Base-by-base conservation (phyloP, 106 monocot species). In the Dendrobium catenatum region DNA sequence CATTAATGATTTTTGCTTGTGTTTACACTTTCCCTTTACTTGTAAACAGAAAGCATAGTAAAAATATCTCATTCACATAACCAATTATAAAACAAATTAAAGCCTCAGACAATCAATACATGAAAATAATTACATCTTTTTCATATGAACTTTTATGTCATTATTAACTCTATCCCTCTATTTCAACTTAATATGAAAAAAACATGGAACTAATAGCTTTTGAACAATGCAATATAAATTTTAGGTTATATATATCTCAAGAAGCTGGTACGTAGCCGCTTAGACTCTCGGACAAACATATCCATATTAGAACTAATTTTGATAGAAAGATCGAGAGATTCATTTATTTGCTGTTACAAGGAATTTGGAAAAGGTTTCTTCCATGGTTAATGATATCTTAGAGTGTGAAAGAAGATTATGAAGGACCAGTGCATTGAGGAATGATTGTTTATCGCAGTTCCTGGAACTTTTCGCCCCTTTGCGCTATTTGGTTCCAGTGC, bases 401-500 rank as follows among this genome's bases (percentile, higher is more conserved):
- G 82, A 82, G 9, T 83, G 73, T 79, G 93, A 93, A 84, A 90
- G 44, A 55, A 91, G 76, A 79, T 87, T 83, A 81, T 95, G 51
- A 77, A 66, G 49, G 83, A 91, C 81, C 95, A 99, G 41, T 99
- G 95, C 75, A 79, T 82, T 11, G 93, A 95, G 78, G 89, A 87
- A 88, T 76, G 68, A 79, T 73, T 99, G 64, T 99, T 83, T 79
- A 77, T 68, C 72, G 84, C 83, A 4, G 66, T 80, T 61, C 72
- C 77, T 70, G 88, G 88, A 84, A 67, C 42, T 78, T 86, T 80
- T 59, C 77, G 91, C 0, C 47, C 87, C 47, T 17, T 84, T 78
- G 99, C 91, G 33, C 76, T 99, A 42, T 90, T 95, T 81, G 99
- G 99, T 13, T 83, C 93, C n/a, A 95, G 99, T 88, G 99, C 87